Percentiles rank a stretch among this genome's conserved stretches.
These are phyloP conservation scores for Trypanosoma avium DNA, from an alignment of 208 protist species.

Conservation along the genomic window DNA sequence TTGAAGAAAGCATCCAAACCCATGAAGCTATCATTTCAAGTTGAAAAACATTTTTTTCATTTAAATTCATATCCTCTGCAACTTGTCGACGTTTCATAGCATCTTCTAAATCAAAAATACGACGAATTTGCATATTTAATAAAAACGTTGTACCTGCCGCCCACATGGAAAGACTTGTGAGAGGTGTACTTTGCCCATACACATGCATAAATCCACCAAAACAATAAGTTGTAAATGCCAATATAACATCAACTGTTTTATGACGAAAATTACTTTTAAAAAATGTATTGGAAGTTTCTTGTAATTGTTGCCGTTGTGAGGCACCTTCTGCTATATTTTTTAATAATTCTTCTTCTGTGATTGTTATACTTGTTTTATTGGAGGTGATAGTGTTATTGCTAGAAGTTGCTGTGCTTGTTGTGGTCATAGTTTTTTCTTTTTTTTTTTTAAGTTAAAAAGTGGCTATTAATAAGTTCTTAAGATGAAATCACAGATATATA, in stretches of 20 bases:
- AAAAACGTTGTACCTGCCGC: conserved; percentile 69
- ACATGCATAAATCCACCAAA: conserved; percentile 69
- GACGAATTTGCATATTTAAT: conserved; percentile 57
- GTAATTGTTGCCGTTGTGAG: conserved; percentile 29
- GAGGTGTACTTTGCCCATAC: conserved; percentile 68
- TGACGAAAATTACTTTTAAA: conserved; percentile 58
- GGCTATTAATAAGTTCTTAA: too few species aligned
- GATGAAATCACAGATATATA: too few species aligned
- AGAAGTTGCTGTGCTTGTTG: not conserved
- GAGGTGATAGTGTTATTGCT: too few species aligned
- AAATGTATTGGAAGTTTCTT: conserved; percentile 28
- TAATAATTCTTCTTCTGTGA: not conserved
- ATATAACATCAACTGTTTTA: conserved; percentile 45
- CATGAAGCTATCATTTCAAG: conserved; percentile 67
- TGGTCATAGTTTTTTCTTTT: too few species aligned
- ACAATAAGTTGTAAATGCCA: conserved; percentile 58
- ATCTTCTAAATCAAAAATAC: conserved; percentile 39
- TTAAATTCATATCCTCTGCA: conserved; percentile 5
- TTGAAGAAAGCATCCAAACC: conserved; percentile 77
- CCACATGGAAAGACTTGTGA: conserved; percentile 77
- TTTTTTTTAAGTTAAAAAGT: too few species aligned
- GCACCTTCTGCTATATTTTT: conserved; percentile 55
- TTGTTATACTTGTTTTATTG: not conserved
- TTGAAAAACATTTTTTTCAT: conserved; percentile 51
- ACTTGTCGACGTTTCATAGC: conserved; percentile 14